Base-by-base conservation (phyloP, 768 basidiomycete genomes). In the Auriscalpium microsporum region DNA sequence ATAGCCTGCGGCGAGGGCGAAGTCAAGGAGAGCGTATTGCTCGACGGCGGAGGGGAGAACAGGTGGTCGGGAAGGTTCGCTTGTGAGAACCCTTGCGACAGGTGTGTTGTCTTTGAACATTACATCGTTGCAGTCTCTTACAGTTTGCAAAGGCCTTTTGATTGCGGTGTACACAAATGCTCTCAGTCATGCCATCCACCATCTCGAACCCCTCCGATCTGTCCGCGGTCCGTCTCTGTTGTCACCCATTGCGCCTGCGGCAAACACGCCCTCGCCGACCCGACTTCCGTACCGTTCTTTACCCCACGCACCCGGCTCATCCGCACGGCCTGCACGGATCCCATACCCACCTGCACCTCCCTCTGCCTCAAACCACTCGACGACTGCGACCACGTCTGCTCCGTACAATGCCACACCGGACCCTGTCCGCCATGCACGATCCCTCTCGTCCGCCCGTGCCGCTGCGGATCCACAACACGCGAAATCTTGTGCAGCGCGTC, bases 221-320 rank as follows among this genome's bases (percentile, higher is more conserved):
- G 93, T 65, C 93, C 94, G 1, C 75, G 75, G 28, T 86, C 90
- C 0, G 93, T 94, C 0, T 70, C 73, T 1, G 64, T 75, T 11
- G 73, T 94, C 34, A 78, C 76, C 0, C 80, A 80, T 33, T 97
- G 95, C 65, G 90, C 93, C 0, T 99, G 96, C 59, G 92, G 91
- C 11, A 80, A 82, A 52, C 77, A 73, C 46, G 67, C 73, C 3
- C 80, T 86, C 55, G 67, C 75, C 14, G 49, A 54, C 4, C 71
- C 74, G 3, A 65, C 69, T 5, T 65, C 68, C 0, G 61, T 67
- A 11, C 60, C 61, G 38, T 63, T 62, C 56, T 72, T 62, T 49
- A 56, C 72, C 77, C 57, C 73, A 72, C 9, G 65, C 72, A 33
- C 84, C 77, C 34, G 49, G 17, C 63, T 69, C 50, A 28, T 52